Base-by-base conservation (phyloP, 1,284 basidiomycete genomes). In the Afroboletus lepidellus region DNA sequence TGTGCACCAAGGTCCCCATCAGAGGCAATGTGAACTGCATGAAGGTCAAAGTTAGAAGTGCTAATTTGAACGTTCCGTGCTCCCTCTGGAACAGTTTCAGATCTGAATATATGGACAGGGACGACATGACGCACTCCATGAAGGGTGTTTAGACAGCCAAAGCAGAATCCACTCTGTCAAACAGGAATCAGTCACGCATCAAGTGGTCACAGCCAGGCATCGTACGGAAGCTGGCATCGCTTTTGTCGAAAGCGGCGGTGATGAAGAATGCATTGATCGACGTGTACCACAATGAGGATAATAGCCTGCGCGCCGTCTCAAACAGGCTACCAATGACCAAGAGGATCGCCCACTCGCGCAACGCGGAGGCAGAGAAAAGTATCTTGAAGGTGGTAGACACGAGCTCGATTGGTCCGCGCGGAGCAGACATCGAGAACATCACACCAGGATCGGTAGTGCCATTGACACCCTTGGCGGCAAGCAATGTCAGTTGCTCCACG, bases 261-360 rank as follows among this genome's bases (percentile, higher is more conserved):
- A 90, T 69, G 69, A 82, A 86, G 61, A 88, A 81, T 2, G 75
- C 74, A 33, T 77, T 74, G 55, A 78, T 65, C 27, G 78, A 25
- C 33, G 66, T 69, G 23, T 70, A 55, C 72, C 83, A 87, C 2
- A 71, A 34, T 2, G 70, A 61, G 25, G 72, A 66, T 7, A 72
- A 61, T 9, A 75, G 32, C 3, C 84, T 77, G 18, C 85, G 78
- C 36, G 72, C 73, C 0, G 72, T 77, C 63, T 88, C 87, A 41
- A 90, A 65, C 24, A 78, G 57, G 20, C 80, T 78, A 41, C 87
- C 87, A 37, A 88, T 66, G 15, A 84, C 59, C 45, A 87, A 60
- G 47, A 90, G 73, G 59, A 85, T 81, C 7, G 80, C 50, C 79
- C 85, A 87, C 60, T 89, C 84, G n/a, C 74, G 69, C 12, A 86